Percentiles rank a stretch among this genome's conserved stretches.
Conservation (phyloP, 139 green algal species). For the Pseudopediastrum boryanum region DNA sequence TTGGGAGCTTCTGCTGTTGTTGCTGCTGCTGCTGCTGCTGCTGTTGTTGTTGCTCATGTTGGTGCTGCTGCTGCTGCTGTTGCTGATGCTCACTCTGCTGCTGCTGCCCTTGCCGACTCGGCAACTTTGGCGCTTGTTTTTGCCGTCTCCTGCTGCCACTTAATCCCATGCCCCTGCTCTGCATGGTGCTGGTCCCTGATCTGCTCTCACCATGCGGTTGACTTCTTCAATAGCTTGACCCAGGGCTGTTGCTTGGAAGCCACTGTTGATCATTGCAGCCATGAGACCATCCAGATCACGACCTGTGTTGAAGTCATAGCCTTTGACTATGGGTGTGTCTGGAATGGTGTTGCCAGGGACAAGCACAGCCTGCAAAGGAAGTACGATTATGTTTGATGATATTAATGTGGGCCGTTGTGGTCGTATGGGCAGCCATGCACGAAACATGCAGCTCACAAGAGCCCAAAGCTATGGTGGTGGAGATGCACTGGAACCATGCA, state of each 20-base stretch:
- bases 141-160: not conserved
- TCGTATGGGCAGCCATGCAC: too few species aligned
- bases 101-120: not conserved
- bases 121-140: not conserved
- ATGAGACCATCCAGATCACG: slow-evolving; percentile 79
- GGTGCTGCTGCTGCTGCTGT: not conserved
- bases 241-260: slow-evolving; percentile 90
- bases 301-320: slow-evolving; percentile 83
- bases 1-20: too few species aligned
- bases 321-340: slow-evolving; percentile 43
- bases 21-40: not conserved
- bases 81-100: not conserved
- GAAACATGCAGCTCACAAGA: too few species aligned
- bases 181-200: not conserved
- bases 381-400: too few species aligned
- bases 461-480: too few species aligned
- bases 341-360: slow-evolving; percentile 41
- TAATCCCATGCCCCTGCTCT: not conserved
- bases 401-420: too few species aligned
- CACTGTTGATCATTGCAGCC: slow-evolving; percentile 77
- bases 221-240: slow-evolving; percentile 90
- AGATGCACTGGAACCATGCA: too few species aligned
- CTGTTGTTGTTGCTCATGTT: not conserved
- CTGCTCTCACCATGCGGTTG: slow-evolving; percentile 89
- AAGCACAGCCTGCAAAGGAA: slow-evolving; percentile 37